phyloP scores from a whole-genome alignment of 768 basidiomycete genomes.

The Calvatia gigantea region DNA sequence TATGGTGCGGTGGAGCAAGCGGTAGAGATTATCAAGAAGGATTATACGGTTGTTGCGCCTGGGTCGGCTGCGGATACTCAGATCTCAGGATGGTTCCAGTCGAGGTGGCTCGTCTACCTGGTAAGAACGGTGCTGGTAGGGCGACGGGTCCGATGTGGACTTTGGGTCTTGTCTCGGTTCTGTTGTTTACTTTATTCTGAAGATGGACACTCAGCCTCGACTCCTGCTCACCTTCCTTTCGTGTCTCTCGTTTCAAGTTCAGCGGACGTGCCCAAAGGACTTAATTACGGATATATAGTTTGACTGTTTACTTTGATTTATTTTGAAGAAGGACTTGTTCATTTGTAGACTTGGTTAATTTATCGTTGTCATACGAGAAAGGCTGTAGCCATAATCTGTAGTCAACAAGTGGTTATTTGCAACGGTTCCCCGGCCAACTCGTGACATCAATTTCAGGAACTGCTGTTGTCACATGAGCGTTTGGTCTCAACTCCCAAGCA shows the following conservation, averaged over 20 bases:
- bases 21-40: constrained; percentile 19
- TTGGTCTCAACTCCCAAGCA: no score
- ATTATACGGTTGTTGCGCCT: constrained; percentile 2
- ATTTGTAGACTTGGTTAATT: no score
- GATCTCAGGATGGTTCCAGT: no score
- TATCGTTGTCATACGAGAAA: no score
- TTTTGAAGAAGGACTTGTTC: neutral
- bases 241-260: neutral
- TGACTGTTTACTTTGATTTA: neutral
- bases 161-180: neutral
- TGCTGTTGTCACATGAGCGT: no score
- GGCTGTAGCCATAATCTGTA: no score
- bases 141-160: neutral
- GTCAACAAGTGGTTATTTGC: no score
- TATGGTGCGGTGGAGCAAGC: constrained; percentile 26
- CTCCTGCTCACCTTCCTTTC: neutral
- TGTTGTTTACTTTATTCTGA: neutral
- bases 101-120: neutral
- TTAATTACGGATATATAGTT: neutral
- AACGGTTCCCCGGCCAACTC: no score
- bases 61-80: no score
- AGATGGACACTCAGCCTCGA: neutral
- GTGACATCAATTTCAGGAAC: no score
- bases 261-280: no score
- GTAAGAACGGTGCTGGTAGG: neutral